Conservation (phyloP, 192 early-diverging fungal genomes). For the Coemansia sp. region DNA sequence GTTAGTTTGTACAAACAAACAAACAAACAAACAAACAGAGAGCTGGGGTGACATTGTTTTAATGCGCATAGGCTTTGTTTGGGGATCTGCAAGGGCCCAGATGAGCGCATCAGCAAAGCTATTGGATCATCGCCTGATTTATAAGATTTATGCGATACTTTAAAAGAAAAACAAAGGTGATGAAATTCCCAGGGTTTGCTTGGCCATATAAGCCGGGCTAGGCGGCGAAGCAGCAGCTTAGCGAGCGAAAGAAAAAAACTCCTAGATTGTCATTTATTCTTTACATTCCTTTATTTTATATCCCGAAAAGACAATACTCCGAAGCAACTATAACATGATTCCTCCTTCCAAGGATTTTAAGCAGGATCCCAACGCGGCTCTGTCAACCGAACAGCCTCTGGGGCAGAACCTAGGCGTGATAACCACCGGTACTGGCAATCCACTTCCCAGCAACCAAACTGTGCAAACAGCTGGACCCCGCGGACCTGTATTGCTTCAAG, state of each 20-base stretch:
- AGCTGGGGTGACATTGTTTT: too few relatives aligned
- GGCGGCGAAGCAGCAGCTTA: too few relatives aligned
- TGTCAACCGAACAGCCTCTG: background rate
- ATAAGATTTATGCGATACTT: too few relatives aligned
- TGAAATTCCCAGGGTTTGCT: too few relatives aligned
- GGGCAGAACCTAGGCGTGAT: slow-evolving; percentile 13
- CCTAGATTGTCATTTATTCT: background rate
- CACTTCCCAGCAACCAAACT: slow-evolving; percentile 68
- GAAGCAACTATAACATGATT: slow-evolving; percentile 12
- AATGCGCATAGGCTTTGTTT: too few relatives aligned
- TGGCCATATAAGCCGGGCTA: too few relatives aligned
- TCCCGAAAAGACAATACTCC: background rate
- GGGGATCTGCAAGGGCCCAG: too few relatives aligned
- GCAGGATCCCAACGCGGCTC: slow-evolving; percentile 9
- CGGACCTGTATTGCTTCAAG: slow-evolving; percentile 60
- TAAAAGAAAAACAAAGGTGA: too few relatives aligned
- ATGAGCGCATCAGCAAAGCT: too few relatives aligned
- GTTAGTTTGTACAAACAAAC: background rate
- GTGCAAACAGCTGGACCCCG: slow-evolving; percentile 59
- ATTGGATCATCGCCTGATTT: too few relatives aligned
- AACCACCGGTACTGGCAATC: slow-evolving; percentile 62
- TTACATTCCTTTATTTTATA: background rate
- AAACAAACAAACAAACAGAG: too few relatives aligned
- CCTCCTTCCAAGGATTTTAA: slow-evolving; percentile 7
- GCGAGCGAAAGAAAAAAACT: too few relatives aligned